Percentiles rank a stretch among this genome's conserved stretches.
Conservation (phyloP, 2,329 filamentous ascomycete genomes). For the Claviceps arundinis region DNA sequence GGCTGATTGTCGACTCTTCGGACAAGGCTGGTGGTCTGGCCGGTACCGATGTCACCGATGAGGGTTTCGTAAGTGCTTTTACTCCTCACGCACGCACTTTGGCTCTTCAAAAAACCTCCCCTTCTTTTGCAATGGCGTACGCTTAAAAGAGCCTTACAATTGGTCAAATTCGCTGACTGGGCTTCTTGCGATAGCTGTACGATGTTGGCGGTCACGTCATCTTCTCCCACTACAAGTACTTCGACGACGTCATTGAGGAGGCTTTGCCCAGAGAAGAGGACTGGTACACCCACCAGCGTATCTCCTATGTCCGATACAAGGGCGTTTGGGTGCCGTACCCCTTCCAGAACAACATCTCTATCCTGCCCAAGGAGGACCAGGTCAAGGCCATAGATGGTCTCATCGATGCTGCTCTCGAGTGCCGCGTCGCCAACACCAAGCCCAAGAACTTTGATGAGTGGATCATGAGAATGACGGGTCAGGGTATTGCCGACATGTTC, state of each 20-base stretch:
- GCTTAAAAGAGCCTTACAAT: neutral
- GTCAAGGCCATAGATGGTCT: slow-evolving; percentile 87
- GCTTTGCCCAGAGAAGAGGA: slow-evolving; percentile 86
- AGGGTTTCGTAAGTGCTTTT: slow-evolving; percentile 75
- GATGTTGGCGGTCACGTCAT: slow-evolving; percentile 97
- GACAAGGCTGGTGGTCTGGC: slow-evolving; percentile 91
- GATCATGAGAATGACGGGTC: slow-evolving; percentile 86
- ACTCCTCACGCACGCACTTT: neutral
- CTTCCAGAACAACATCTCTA: slow-evolving; percentile 99
- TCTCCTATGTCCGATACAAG: slow-evolving; percentile 98
- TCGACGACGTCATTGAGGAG: slow-evolving; percentile 97
- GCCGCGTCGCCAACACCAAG: slow-evolving; percentile 77
- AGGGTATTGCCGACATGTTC: slow-evolving; percentile 85
- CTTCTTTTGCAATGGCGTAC: neutral
- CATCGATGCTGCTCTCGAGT: slow-evolving; percentile 85
- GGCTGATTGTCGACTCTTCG: slow-evolving; percentile 88
- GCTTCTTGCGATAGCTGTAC: slow-evolving; percentile 56
- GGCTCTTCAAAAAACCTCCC: neutral
- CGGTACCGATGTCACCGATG: slow-evolving; percentile 84
- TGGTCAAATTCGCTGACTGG: neutral
- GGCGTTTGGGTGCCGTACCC: slow-evolving; percentile 94
- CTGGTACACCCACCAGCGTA: slow-evolving; percentile 96
- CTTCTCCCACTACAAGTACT: slow-evolving; percentile 99
- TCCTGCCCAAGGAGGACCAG: slow-evolving; percentile 95
- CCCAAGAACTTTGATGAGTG: slow-evolving; percentile 97